Base-by-base conservation (phyloP, 169 alveolate species). In the Ichthyophthirius multifiliis region DNA sequence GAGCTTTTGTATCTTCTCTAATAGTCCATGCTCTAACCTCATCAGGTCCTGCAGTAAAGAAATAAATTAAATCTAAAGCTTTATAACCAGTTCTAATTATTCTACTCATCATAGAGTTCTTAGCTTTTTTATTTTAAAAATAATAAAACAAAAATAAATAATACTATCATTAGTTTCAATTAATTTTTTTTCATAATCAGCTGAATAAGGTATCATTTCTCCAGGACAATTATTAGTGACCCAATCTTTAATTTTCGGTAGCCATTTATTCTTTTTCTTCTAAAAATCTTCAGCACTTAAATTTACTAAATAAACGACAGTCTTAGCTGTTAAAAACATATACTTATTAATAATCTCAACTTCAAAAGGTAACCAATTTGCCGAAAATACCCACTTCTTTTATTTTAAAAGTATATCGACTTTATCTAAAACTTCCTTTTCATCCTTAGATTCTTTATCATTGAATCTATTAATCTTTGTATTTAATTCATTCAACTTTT, bases 11-110 rank as follows among this genome's bases (percentile, higher is more conserved):
- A 1, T 99, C 99, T 84, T 95, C 94, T 80, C 99, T 93, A 15
- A 98, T 94, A 18, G 99, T 97, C 99, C 99, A 98, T 92, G 99
- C 98, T 84, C 97, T 96, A 45, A 98, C 99, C 86, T 99, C 99
- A 92, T 99, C 99, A 65, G 97, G 99, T 23, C 99, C 99, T 83
- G 99, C 98, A 32, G 99, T 99, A 95, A 98, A 99, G 94, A 95
- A 99, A 92, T 99, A 99, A 43, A 98, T 96, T 47, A 99, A 93
- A 81, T 97, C 90, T 43, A 96, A 82, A 62, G 98, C 97, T 37
- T 90, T 87, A 87, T 99, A 98, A 6, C 99, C 99, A 30, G 99
- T 97, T 63, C 96, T 94, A 43, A 98, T 97, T 63, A 99, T 96
- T 90, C 97, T 98, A 83, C 96, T 97, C 37, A 99, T 84, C 97